Base-by-base conservation (phyloP, 768 basidiomycete species). In the Goffeauzyma gilvescens region DNA sequence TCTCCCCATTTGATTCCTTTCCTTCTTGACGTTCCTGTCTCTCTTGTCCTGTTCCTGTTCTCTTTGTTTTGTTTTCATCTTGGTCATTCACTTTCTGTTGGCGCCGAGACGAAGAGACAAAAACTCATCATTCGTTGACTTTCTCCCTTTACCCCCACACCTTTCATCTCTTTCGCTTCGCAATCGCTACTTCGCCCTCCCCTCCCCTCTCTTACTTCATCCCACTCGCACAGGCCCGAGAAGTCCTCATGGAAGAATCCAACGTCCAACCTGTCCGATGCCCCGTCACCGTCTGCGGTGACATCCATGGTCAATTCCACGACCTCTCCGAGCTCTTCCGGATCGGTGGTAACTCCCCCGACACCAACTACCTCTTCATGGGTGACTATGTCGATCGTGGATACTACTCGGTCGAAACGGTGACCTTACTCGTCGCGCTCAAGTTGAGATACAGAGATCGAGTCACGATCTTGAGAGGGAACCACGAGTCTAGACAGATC, bases 281-380 rank as follows among this genome's bases (percentile, higher is more conserved):
- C 6, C 68, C 68, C 4, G 67, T 69, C 25, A 68, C 66, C 1
- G 64, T 69, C 13, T 67, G 67, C 44, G 93, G 93, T 38, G 93
- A 98, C 69, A 96, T 98, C 50, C 93, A 98, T 63, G 93, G 93
- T 32, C 93, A 98, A 75, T 98, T 98, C 67, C 93, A 98, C 68
- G 93, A 98, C 71, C 81, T 98, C 42, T 90, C 87, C 45, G 93
- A 98, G 65, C 78, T 95, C 38, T 95, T 95, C 69, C 80, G 85
- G 38, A 93, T 95, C 60, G 87, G 87, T 42, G 87, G 87, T 41
- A 90, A 89, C 68, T 90, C 85, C 15, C 87, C 87, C 35, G 87
- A 93, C 68, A 93, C 87, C 52, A 95, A 95, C 68, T 95, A 95
- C 66, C 78, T 95, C 55, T 95, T 95, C 72, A 95, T 95, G 87